A percentile compares a stretch with the other conserved stretches of the same genome.
Conservation (phyloP, 1,284 basidiomycete genomes). For the Cutaneotrichosporon cutaneum region DNA sequence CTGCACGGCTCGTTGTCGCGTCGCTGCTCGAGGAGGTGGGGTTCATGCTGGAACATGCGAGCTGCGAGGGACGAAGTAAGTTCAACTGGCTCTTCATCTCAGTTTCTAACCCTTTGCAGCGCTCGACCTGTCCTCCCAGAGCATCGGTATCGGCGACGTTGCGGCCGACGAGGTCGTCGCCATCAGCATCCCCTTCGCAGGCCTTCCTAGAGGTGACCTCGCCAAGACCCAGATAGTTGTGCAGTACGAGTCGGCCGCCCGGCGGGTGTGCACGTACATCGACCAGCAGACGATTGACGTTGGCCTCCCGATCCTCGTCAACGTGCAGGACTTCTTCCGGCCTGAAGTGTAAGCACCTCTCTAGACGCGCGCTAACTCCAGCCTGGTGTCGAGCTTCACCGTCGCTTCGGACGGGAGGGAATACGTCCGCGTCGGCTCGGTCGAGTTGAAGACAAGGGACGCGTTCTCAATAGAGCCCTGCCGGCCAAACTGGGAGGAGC, state of each 20-base stretch:
- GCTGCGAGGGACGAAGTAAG: constrained; percentile 13
- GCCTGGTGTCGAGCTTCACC: constrained; percentile 52
- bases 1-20: constrained; percentile 23
- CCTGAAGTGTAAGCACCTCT: too few species aligned
- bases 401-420: constrained; percentile 50
- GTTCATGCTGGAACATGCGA: constrained; percentile 27
- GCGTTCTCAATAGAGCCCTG: constrained; percentile 29
- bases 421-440: constrained; percentile 39
- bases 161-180: constrained; percentile 14
- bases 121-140: constrained; percentile 13
- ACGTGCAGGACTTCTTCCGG: constrained; percentile 55
- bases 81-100: not conserved
- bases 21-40: constrained; percentile 30
- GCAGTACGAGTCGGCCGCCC: constrained; percentile 24
- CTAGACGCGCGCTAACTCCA: too few species aligned
- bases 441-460: constrained; percentile 28
- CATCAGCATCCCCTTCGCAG: constrained; percentile 36
- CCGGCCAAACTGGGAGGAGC: constrained; percentile 25
- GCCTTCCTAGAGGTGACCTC: constrained; percentile 35
- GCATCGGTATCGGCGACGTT: constrained; percentile 28
- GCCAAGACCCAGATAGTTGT: constrained; percentile 35
- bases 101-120: not conserved
- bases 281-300: constrained; percentile 42
- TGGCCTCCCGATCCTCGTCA: constrained; percentile 52
- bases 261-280: constrained; percentile 23